Base-by-base conservation (phyloP, 2,329 filamentous ascomycete species). In the Cercospora zeae-maydis region DNA sequence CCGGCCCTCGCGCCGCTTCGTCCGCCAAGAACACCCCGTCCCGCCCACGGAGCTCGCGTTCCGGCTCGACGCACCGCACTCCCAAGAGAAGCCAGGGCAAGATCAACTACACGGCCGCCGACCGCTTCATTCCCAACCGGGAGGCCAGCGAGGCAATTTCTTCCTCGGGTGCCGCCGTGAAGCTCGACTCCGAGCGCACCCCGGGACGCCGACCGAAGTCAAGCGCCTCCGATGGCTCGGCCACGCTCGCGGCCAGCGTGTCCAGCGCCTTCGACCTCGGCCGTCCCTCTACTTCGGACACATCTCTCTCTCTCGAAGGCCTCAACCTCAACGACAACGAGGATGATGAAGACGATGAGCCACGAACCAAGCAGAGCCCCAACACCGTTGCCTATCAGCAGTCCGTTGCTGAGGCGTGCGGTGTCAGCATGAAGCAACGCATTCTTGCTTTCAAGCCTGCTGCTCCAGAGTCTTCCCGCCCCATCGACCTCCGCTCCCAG, bases 371-470 rank as follows among this genome's bases (percentile, higher is more conserved):
- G 66, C 89, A 91, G 13, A 92, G 92, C 7, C 93, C 93, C 61
- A 92, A 95, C 78, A 88, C 91, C 2, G 87, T 91, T 58, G 93
- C 93, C 21, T 98, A 97, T 77, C 90, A 97, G 78, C 92, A 95
- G 63, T 93, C 92, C 2, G 82, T 98, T 51, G 93, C 93, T 51
- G 88, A 88, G 69, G 93, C 93, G 55, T 98, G 93, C 76, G 95
- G 93, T 62, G 92, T 99, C 66, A 93, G 88, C 74, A 85, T 96
- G 66, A 96, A 93, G 82, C 96, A 93, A 60, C 91, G 95, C 66
- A 99, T 99, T 72, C 89, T 99, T 57, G 91, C 95, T 64, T 99
- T 97, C 85, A 99, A 99, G 87, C 95, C 95, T 59, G 92, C 93
- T 1, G 86, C 95, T n/a, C 95, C 95, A 3, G 95, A 98, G 81